Base-by-base conservation (phyloP, 1,139 yeast species). In the Candida frijolesensis region DNA sequence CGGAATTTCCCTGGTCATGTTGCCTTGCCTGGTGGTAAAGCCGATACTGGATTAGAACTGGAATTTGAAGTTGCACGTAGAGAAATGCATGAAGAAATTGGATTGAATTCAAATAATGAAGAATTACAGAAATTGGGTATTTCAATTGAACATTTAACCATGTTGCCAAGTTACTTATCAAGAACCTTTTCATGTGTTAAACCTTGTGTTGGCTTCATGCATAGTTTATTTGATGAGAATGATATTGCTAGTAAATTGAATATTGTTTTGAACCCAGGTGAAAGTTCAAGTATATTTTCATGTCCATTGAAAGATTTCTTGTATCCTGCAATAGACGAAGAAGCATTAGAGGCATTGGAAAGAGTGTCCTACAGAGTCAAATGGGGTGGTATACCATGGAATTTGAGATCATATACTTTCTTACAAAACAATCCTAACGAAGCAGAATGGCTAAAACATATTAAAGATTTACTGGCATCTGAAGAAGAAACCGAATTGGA, bases 1-100 rank as follows among this genome's bases (percentile, higher is more conserved):
- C 74, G 85, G 44, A 81, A 80, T 49, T 91, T 89, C 67, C 87
- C 96, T 0, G 96, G 97, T 6, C 96, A 91, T 63, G 87, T 89
- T 12, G 87, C 96, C 3, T 72, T 91, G 18, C 97, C 97, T 2
- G 97, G 97, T 3, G 97, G 97, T 3, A 85, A 84, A 61, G 88
- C 94, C 6, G 96, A 90, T 63, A 65, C 60, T 43, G 82, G 77
- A 0, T 61, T 71, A 3, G 97, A 90, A 64, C 66, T 82, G 14
- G 89, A 87, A 54, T 86, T 87, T 78, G 77, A 77, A 48, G 85
- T 87, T 35, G 85, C 96, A 0, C 72, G 96, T 54, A 73, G 97
- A 45, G 97, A 91, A 67, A 85, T 90, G 61, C 82, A 78, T 55
- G 97, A 91, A 65, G 97, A 91, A 64, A 89, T 90, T 47, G 97